These are phyloP conservation scores for Phytophthora ramorum DNA, from an alignment of 352 stramenopile genomes.

Conservation along the genomic window DNA sequence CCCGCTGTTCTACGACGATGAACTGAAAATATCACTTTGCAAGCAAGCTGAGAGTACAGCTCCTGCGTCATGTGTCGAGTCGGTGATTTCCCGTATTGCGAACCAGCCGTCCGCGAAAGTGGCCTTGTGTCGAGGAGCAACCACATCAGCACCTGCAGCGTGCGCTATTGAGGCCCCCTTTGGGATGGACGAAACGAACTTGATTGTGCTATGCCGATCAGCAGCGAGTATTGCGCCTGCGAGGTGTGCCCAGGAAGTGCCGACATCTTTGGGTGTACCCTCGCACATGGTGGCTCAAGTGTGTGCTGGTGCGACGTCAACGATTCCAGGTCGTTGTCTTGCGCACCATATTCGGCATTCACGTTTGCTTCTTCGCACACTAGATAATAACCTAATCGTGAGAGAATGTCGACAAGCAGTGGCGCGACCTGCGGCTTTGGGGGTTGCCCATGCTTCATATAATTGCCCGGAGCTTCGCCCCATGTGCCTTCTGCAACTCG, in stretches of 20 bases:
- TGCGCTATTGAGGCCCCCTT: slow-evolving; percentile 53
- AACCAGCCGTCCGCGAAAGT: slow-evolving; percentile 23
- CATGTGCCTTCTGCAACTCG: slow-evolving; percentile 48
- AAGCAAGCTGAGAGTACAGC: slow-evolving; percentile 38
- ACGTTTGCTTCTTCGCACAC: slow-evolving; percentile 15
- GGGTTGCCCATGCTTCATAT: slow-evolving; percentile 58
- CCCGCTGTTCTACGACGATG: slow-evolving; percentile 42
- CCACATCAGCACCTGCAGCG: slow-evolving; percentile 29
- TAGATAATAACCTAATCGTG: slow-evolving; percentile 31
- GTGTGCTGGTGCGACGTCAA: slow-evolving; percentile 40
- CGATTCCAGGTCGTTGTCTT: slow-evolving; percentile 55
- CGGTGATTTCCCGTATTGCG: slow-evolving; percentile 27
- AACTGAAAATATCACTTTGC: slow-evolving; percentile 51
- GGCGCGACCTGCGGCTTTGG: slow-evolving; percentile 36
- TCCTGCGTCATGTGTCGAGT: slow-evolving; percentile 44
- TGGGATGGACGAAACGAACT: slow-evolving; percentile 41
- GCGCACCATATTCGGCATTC: slow-evolving; percentile 37
- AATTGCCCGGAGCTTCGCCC: slow-evolving; percentile 52
- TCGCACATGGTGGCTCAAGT: slow-evolving; percentile 41
- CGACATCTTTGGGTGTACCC: slow-evolving; percentile 35
- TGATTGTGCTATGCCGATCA: slow-evolving; percentile 48
- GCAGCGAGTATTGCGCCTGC: slow-evolving; percentile 41
- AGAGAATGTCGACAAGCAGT: slow-evolving; percentile 40
- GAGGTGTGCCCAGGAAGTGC: slow-evolving; percentile 44
- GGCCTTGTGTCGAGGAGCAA: slow-evolving; percentile 43